Conservation (phyloP, 1,139 yeast genomes). For the Scheffersomyces cryptocercus region DNA sequence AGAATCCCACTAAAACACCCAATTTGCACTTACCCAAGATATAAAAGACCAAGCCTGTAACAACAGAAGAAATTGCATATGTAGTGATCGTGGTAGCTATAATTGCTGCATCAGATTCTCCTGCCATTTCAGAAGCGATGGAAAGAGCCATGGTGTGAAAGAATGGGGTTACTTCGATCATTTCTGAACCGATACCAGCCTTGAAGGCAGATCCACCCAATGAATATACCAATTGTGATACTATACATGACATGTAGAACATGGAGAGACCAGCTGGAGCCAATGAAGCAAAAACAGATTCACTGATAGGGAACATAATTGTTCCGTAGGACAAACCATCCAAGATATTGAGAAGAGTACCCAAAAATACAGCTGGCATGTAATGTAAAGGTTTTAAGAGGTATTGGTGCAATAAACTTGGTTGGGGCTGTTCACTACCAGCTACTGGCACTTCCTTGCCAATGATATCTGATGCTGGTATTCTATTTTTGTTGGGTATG, state of each 20-base stretch:
- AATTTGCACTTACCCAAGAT: slow-evolving; percentile 73
- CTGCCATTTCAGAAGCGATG: slow-evolving; percentile 60
- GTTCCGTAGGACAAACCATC: slow-evolving; percentile 96
- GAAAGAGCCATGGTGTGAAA: slow-evolving; percentile 92
- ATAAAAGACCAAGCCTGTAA: slow-evolving; percentile 84
- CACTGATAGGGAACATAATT: slow-evolving; percentile 93
- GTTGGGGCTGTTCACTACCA: background rate
- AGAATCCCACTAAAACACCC: slow-evolving; percentile 89
- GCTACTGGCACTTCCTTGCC: background rate
- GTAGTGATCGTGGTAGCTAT: slow-evolving; percentile 87
- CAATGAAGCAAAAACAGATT: slow-evolving; percentile 68
- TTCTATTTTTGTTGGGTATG: background rate
- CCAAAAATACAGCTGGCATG: slow-evolving; percentile 79
- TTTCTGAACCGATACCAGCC: slow-evolving; percentile 92
- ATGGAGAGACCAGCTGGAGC: slow-evolving; percentile 91
- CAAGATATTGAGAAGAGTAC: slow-evolving; percentile 78
- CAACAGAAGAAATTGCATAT: slow-evolving; percentile 76
- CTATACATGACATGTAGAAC: slow-evolving; percentile 88
- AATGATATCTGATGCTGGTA: background rate
- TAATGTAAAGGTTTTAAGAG: slow-evolving; percentile 47
- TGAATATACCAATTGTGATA: slow-evolving; percentile 85
- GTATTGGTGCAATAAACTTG: slow-evolving; percentile 13
- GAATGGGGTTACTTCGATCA: slow-evolving; percentile 98
- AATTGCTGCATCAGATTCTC: slow-evolving; percentile 53
- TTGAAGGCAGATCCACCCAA: slow-evolving; percentile 88